Evolutionary conservation across 768 basidiomycete species (phyloP).

Genomic region (Tephrocybe sp.): DNA sequence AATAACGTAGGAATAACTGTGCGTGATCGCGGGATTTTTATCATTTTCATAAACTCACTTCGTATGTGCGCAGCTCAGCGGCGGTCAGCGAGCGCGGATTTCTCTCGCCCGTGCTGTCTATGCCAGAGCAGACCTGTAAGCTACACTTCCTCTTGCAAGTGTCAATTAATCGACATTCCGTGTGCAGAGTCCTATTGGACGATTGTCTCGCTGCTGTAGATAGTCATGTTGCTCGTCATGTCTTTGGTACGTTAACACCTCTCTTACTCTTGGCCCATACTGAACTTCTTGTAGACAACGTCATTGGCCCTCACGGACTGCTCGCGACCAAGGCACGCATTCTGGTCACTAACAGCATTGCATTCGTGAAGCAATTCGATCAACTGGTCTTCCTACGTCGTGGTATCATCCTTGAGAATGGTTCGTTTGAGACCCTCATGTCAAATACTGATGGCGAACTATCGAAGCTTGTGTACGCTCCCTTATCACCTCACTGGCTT

Average conservation of each 20-base stretch:
- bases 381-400: conserved; percentile 73
- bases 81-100: conserved; percentile 83
- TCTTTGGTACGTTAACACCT: conserved; percentile 57
- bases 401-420: conserved; percentile 80
- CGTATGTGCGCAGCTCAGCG: conserved; percentile 56
- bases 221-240: conserved; percentile 84
- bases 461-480: conserved; percentile 70
- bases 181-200: conserved; percentile 70
- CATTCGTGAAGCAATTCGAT: conserved; percentile 81
- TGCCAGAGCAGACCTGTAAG: conserved; percentile 85
- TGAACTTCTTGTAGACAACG: conserved; percentile 53
- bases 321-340: conserved; percentile 83
- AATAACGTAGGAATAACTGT: conserved; percentile 59
- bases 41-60: not conserved
- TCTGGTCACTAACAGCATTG: conserved; percentile 83
- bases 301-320: conserved; percentile 83
- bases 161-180: not conserved
- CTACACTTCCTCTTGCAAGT: not conserved
- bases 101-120: conserved; percentile 89
- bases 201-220: conserved; percentile 88
- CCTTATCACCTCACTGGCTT: not conserved
- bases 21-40: conserved; percentile 19
- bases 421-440: conserved; percentile 62
- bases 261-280: not conserved
- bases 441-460: conserved; percentile 64